Evolutionary conservation across 2,329 filamentous ascomycete genomes (phyloP).

Genomic region (Fragosphaeria purpurea): DNA sequence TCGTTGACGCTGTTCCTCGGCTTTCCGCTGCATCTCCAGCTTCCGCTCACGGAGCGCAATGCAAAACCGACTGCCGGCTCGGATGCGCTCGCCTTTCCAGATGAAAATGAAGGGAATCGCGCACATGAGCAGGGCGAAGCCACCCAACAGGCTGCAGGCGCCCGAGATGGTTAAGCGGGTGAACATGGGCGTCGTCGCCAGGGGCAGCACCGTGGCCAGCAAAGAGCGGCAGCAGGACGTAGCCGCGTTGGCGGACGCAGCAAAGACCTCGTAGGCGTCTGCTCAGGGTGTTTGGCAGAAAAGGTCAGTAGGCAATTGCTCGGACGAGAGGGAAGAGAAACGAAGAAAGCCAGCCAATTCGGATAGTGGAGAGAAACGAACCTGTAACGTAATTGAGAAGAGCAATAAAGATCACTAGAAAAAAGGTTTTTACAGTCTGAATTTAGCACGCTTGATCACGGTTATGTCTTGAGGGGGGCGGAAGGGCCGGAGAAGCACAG

Average conservation of each 20-base stretch:
- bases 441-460: neutral
- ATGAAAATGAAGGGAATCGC: conserved; percentile 42
- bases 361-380: neutral
- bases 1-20: conserved; percentile 24
- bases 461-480: neutral
- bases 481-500: neutral
- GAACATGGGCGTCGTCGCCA: conserved; percentile 44
- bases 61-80: conserved; percentile 51
- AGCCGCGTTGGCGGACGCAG: conserved; percentile 45
- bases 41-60: conserved; percentile 45
- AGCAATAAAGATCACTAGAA: conserved; percentile 45
- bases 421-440: neutral
- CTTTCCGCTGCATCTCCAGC: conserved; percentile 31
- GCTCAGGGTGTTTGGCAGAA: too few relatives aligned
- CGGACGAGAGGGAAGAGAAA: conserved; percentile 13
- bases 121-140: conserved; percentile 39
- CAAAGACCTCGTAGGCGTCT: conserved; percentile 58
- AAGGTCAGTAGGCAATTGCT: too few relatives aligned
- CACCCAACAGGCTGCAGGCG: conserved; percentile 43
- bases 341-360: too few relatives aligned
- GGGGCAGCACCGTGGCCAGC: conserved; percentile 45
- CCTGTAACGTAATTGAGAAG: conserved; percentile 28
- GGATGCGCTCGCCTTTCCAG: conserved; percentile 44
- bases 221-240: conserved; percentile 38
- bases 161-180: conserved; percentile 34